Base-by-base conservation (phyloP, 2,329 filamentous ascomycete genomes). In the Leptodontidium sp. region DNA sequence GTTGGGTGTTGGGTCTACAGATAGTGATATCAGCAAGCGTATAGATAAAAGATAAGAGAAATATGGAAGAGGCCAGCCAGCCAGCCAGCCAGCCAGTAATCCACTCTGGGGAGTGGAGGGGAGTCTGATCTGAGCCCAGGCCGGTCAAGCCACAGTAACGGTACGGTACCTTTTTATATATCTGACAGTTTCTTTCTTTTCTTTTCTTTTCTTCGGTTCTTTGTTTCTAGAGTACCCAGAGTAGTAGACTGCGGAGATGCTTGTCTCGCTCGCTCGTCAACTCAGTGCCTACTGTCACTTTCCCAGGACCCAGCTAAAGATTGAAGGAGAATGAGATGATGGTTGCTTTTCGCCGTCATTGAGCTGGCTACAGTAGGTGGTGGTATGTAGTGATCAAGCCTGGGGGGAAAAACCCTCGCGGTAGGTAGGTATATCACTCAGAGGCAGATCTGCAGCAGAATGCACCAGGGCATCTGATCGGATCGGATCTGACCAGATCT, bases 321-420 rank as follows among this genome's bases (percentile, higher is more conserved):
- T 72, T 74, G 75, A 71, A 77, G 71, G 57, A 77, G 74, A 63
- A 77, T 71, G 62, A 77, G 75, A 67, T 77, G 66, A 64, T 74
- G 66, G 49, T 68, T 73, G 21, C 47, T 72, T 72, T 75, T 72
- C 47, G 69, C 40, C 72, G 75, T 77, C 75, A 77, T 77, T 76
- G 72, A 71, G 67, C 69, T 72, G 68, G 21, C 9, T 50, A 32
- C 17, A 9, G 8, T 6, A 50, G 9, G n/a, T 50, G 47, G n/a
- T 24, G 7, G 53, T 57, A 47, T 38, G 40, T 29, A 47, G 17
- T n/a, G 21, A 35, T 21, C 14, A 43, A 26, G 24, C 21, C 58
- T 15, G 45, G 32, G 45, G 32, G 21, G 38, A 52, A 43, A 50
- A 40, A 24, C 55, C 40, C 35, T 62, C 67, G 15, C 61, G 52